A percentile compares a stretch with the other conserved stretches of the same genome.
Conservation (phyloP, 2,329 filamentous ascomycete species). For the Fusarium sp. region DNA sequence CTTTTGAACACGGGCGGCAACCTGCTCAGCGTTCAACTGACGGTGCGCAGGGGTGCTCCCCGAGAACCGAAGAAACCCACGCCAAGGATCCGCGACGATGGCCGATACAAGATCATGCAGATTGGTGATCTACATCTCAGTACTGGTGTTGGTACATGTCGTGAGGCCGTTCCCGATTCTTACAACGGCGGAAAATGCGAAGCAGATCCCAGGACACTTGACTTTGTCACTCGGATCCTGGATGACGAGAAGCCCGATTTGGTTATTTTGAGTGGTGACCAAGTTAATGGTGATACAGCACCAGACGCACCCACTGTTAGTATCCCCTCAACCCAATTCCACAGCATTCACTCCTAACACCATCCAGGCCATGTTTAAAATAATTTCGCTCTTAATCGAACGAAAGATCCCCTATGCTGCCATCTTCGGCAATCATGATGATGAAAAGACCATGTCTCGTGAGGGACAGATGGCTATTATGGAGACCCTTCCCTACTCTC, state of each 20-base stretch:
- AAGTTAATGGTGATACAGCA: constrained; percentile 93
- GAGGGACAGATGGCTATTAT: constrained; percentile 86
- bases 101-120: constrained; percentile 97
- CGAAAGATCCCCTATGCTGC: constrained; percentile 92
- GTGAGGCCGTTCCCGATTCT: constrained; percentile 84
- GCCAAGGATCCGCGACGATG: constrained; percentile 86
- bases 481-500: constrained; percentile 87
- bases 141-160: constrained; percentile 86
- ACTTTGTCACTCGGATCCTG: constrained; percentile 85
- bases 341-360: constrained; percentile 25
- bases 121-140: constrained; percentile 94
- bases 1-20: constrained; percentile 74
- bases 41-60: constrained; percentile 78
- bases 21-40: constrained; percentile 79
- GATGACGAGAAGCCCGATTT: constrained; percentile 95
- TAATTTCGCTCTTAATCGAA: constrained; percentile 84
- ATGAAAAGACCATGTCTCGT: constrained; percentile 85
- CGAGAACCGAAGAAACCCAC: constrained; percentile 75
- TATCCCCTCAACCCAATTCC: constrained; percentile 5
- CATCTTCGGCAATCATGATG: constrained; percentile 98
- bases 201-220: constrained; percentile 89
- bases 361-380: constrained; percentile 87
- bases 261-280: constrained; percentile 91
- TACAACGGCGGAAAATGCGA: constrained; percentile 84
- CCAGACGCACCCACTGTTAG: constrained; percentile 88